Percentiles rank a stretch among this genome's conserved stretches.
Evolutionary conservation across 2,329 filamentous ascomycete species (phyloP).

Genomic region (Fusarium bactridioides): DNA sequence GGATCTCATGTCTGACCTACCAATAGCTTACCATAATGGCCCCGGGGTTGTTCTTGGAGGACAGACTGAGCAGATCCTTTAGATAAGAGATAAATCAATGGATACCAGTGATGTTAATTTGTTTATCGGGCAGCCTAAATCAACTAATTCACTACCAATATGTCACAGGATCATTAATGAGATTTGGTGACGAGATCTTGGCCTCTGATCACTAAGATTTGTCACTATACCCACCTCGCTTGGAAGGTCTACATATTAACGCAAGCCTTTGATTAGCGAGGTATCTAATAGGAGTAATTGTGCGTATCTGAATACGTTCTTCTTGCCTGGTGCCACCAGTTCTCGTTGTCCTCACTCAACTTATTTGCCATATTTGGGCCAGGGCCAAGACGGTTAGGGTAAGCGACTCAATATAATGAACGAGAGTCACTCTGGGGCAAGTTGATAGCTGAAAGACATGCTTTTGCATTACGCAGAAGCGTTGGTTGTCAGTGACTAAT

Average conservation of each 20-base stretch:
- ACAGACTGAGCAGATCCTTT: background rate
- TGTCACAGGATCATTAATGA: background rate
- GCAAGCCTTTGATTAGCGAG: background rate
- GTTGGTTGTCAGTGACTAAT: background rate
- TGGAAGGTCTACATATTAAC: too few species aligned
- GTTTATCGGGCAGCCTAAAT: background rate
- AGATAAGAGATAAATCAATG: background rate
- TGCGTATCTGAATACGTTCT: background rate
- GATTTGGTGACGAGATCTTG: background rate
- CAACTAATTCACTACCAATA: background rate
- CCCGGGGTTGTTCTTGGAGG: background rate
- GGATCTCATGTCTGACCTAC: background rate
- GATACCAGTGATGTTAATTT: conserved; percentile 26
- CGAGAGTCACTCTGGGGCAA: background rate
- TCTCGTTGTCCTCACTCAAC: too few species aligned
- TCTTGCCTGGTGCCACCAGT: background rate
- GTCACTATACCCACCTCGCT: background rate
- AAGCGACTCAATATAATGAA: background rate
- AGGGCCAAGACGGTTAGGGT: background rate
- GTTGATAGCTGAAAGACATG: background rate
- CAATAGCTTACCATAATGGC: background rate
- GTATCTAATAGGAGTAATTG: background rate
- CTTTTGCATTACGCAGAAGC: background rate
- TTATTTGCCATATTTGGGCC: background rate
- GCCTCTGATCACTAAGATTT: background rate